Conservation (phyloP, 2,329 filamentous ascomycete genomes). For the Purpureocillium lavendulum region DNA sequence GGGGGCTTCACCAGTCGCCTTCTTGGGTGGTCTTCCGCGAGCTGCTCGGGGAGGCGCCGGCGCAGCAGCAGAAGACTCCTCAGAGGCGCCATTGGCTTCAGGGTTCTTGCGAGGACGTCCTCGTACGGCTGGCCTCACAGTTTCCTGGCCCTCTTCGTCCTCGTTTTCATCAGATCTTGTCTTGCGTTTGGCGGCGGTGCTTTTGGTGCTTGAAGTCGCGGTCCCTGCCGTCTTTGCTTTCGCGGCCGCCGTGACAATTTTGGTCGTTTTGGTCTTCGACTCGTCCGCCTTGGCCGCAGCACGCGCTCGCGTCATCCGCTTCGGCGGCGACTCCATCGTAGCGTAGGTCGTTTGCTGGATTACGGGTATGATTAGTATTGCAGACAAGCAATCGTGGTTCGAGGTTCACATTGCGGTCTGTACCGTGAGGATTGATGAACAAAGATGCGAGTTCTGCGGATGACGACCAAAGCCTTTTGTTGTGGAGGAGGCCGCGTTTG, state of each 20-base stretch:
- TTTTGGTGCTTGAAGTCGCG: constrained; percentile 22
- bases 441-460: no score
- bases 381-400: no score
- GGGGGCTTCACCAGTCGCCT: constrained; percentile 14
- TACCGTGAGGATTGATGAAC: no score
- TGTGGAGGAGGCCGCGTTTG: constrained; percentile 3
- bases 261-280: constrained; percentile 30
- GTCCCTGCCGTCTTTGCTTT: constrained; percentile 33
- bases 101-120: constrained; percentile 32
- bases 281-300: constrained; percentile 33
- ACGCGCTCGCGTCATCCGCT: constrained; percentile 47
- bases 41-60: constrained; percentile 15
- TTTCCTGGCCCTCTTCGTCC: constrained; percentile 26
- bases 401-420: no score
- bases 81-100: constrained; percentile 10
- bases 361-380: constrained; percentile 3
- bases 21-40: constrained; percentile 19
- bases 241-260: constrained; percentile 38
- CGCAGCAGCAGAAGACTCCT: constrained; percentile 6
- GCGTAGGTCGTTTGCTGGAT: not conserved
- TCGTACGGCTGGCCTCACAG: constrained; percentile 30
- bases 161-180: constrained; percentile 45
- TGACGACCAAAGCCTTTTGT: constrained; percentile 4
- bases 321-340: constrained; percentile 47
- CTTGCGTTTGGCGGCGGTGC: constrained; percentile 37